Evolutionary conservation across 2,329 filamentous ascomycete species (phyloP), one percentile per base, ranked within the genome.

Genomic region (Penicillium sp.): DNA sequence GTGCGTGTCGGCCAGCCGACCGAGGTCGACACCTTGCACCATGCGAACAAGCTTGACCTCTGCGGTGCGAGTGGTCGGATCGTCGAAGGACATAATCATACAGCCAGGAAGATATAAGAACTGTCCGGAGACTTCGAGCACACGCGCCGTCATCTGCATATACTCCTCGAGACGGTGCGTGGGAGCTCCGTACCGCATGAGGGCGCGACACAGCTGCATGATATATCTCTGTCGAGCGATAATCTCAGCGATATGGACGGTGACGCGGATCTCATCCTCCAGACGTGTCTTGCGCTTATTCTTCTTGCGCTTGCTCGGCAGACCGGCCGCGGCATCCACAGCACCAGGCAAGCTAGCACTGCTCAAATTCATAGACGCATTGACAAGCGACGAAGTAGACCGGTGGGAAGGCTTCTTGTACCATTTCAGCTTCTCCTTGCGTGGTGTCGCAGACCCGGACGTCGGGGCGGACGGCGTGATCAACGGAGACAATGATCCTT

Each of bases 101-200:
- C 90, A 95, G 0, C 90, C 90, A 0, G 93, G 92, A 31, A 97
- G 85, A 70, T 97, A 97, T 18, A 97, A 76, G 65, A 96, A 97
- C 67, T 96, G 91, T 13, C 88, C 89, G 58, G 96, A 89, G 27
- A 96, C 93, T 72, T 93, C 90, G 40, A 97, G 81, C 2, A 95
- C 89, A 6, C 90, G 84, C 2, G 92, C 88, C 6, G 90, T 92
- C 89, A 93, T 96, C 60, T 83, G 87, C 84, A 97, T 88, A 72
- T 96, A 96, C 69, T 96, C 79, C 74, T 97, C 93, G 24, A 97
- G 78, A 22, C 93, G 86, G 74, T 97, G 93, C 0, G 92, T 96
- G 2, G 93, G 93, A 0, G 93, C 93, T 22, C 93, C 93, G 59
- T 91, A 97, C 69, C 87, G 82, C 92, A 97, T 97, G 53, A 97